A percentile compares a stretch with the other conserved stretches of the same genome.
These are phyloP conservation scores for Castanospermum australe DNA, from an alignment of 306 rosid genomes.

Conservation along the genomic window DNA sequence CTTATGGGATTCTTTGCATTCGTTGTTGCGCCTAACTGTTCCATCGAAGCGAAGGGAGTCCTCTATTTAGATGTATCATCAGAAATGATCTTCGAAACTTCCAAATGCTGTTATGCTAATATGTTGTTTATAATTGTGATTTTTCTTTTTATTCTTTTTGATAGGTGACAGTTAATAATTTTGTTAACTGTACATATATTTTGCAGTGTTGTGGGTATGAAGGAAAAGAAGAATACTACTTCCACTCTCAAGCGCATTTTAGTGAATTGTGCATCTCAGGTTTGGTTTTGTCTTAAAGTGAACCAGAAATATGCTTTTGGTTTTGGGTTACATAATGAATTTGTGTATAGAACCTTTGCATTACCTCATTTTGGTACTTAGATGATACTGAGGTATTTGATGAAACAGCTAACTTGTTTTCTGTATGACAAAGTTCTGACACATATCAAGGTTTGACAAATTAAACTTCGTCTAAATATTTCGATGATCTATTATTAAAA, in stretches of 20 bases:
- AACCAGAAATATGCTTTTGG: conserved; percentile 2
- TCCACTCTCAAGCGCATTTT: conserved; percentile 74
- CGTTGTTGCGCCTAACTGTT: no score
- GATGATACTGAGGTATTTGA: neutral
- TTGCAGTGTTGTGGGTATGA: conserved; percentile 63
- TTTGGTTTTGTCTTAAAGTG: conserved; percentile 29
- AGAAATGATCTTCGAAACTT: neutral
- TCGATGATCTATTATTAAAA: neutral
- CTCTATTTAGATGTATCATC: neutral
- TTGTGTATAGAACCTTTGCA: neutral
- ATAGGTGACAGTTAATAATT: neutral
- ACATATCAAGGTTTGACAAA: neutral
- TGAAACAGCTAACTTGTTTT: neutral
- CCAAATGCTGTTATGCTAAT: neutral
- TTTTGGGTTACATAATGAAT: conserved; percentile 6
- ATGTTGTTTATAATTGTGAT: neutral
- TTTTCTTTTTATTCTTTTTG: neutral
- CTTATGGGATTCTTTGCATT: no score
- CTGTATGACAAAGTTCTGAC: neutral
- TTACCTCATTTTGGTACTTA: neutral
- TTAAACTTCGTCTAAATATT: no score
- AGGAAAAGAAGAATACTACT: conserved; percentile 70
- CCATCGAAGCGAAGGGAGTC: neutral
- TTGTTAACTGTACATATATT: conserved; percentile 17
- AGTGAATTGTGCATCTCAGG: conserved; percentile 83